These are phyloP conservation scores for Hanseniaspora valbyensis DNA, from an alignment of 805 yeast species.

Conservation along the genomic window DNA sequence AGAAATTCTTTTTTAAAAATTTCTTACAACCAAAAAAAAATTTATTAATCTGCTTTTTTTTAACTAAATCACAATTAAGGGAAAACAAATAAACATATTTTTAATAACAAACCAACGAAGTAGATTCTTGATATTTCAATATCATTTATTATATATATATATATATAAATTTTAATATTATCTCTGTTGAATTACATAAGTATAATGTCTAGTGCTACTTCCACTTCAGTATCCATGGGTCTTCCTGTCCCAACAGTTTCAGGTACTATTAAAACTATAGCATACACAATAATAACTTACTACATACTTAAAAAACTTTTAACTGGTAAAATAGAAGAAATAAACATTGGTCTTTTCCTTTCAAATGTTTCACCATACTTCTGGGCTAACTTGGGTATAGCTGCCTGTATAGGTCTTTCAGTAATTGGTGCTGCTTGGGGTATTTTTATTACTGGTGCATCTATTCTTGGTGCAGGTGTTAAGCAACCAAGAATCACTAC, in stretches of 20 bases:
- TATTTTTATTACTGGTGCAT: conserved; percentile 86
- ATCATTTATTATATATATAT: too few relatives aligned
- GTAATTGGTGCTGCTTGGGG: conserved; percentile 99
- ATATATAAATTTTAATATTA: too few relatives aligned
- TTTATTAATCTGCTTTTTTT: too few relatives aligned
- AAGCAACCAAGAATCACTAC: conserved; percentile 96
- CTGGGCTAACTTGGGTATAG: conserved; percentile 92
- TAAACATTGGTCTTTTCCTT: conserved; percentile 83
- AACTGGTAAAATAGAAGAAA: conserved; percentile 84
- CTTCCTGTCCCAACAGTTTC: conserved; percentile 18
- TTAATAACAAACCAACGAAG: too few relatives aligned
- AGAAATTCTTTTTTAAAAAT: neutral
- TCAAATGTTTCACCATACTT: conserved; percentile 82
- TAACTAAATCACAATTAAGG: neutral
- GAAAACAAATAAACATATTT: too few relatives aligned
- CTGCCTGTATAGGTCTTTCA: conserved; percentile 81
- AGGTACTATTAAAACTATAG: conserved; percentile 20
- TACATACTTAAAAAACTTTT: conserved; percentile 40
- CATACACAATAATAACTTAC: conserved; percentile 21
- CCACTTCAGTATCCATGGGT: conserved; percentile 13
- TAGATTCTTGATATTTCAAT: too few relatives aligned
- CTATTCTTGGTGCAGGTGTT: conserved; percentile 96
- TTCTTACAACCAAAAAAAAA: conserved; percentile 5
- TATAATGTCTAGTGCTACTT: conserved; percentile 1
- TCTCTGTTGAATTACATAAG: neutral